Percentiles rank a stretch among this genome's conserved stretches.
phyloP scores from a whole-genome alignment of 805 yeast genomes.

The Clavispora santaluciae region DNA sequence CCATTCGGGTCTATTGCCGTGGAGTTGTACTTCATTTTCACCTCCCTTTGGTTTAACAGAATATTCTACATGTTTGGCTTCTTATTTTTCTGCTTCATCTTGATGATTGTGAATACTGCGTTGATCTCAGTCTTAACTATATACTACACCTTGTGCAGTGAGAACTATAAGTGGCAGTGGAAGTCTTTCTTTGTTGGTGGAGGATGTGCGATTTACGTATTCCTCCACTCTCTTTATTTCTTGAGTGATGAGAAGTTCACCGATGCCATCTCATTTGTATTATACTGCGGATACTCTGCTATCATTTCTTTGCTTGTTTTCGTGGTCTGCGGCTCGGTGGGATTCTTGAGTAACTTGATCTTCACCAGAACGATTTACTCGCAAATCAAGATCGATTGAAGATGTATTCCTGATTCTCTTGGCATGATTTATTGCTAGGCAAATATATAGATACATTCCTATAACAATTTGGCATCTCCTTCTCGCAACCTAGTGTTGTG shows the following conservation, averaged over 20 bases:
- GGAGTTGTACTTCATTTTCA: constrained; percentile 87
- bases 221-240: constrained; percentile 67
- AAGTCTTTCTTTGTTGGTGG: constrained; percentile 82
- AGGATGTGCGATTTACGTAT: constrained; percentile 81
- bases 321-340: constrained; percentile 82
- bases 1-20: constrained; percentile 95
- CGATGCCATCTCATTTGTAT: constrained; percentile 68
- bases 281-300: constrained; percentile 79
- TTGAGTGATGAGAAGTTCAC: constrained; percentile 62
- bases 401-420: background rate
- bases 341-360: constrained; percentile 68
- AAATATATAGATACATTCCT: constrained; percentile 1
- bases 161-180: constrained; percentile 98
- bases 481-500: background rate
- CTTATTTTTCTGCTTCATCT: constrained; percentile 78
- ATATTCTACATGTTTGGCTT: constrained; percentile 98
- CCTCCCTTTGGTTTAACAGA: constrained; percentile 89
- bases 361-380: constrained; percentile 77
- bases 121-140: constrained; percentile 75
- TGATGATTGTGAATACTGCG: constrained; percentile 77
- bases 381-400: constrained; percentile 77
- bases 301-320: constrained; percentile 69
- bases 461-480: background rate
- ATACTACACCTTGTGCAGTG: constrained; percentile 81
- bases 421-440: constrained; percentile 1